Percentiles rank a stretch among this genome's conserved stretches.
Conservation (phyloP, 2,329 filamentous ascomycete genomes). For the Ophiostoma pallidulum region DNA sequence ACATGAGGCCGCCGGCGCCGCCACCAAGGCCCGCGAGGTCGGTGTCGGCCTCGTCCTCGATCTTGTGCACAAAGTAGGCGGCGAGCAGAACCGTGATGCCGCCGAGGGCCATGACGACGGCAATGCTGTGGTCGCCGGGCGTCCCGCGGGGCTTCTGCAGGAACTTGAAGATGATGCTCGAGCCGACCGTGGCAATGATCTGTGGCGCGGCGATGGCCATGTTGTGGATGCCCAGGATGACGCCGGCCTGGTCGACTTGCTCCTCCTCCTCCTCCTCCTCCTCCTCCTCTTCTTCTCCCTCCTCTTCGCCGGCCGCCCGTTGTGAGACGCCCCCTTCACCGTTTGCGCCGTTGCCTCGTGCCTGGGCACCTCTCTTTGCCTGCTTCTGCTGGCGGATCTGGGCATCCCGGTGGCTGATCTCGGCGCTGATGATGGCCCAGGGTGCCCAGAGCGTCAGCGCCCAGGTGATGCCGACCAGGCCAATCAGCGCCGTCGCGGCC, state of each 20-base stretch:
- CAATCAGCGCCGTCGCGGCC: constrained; percentile 67
- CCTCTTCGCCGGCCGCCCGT: neutral
- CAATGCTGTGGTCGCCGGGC: constrained; percentile 78
- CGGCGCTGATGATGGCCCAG: constrained; percentile 87
- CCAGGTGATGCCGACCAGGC: constrained; percentile 82
- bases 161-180: constrained; percentile 72
- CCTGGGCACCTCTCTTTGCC: constrained; percentile 11
- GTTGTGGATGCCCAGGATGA: constrained; percentile 92
- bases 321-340: constrained; percentile 6
- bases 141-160: constrained; percentile 80
- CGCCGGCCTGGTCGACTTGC: constrained; percentile 67
- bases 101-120: constrained; percentile 76
- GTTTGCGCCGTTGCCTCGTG: too few relatives aligned
- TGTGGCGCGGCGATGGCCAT: constrained; percentile 88
- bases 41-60: constrained; percentile 53
- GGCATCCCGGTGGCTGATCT: constrained; percentile 76
- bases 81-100: constrained; percentile 70
- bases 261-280: constrained; percentile 31
- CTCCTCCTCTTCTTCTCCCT: constrained; percentile 15
- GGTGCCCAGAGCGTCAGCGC: constrained; percentile 89
- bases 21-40: constrained; percentile 33
- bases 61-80: constrained; percentile 59
- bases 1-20: constrained; percentile 29
- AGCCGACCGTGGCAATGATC: constrained; percentile 78
- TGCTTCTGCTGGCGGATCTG: constrained; percentile 31